Base-by-base conservation (phyloP, 2,329 filamentous ascomycete species). In the Meredithiella fracta region DNA sequence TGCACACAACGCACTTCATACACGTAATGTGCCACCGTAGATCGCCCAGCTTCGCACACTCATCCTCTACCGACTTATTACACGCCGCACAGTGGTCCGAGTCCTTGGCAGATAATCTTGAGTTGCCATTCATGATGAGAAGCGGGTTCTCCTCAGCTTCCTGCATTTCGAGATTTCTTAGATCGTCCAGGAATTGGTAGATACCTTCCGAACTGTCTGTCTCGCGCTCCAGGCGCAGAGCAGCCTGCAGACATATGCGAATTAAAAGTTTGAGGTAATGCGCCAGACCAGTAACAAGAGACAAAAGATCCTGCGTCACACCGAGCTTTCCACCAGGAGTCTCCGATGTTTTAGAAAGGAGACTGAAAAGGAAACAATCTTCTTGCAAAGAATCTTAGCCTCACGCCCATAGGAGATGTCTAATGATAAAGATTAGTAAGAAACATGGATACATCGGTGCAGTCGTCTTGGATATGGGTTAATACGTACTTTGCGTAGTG, bases 371-470 rank as follows among this genome's bases (percentile, higher is more conserved):
- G 91, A 87, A 4, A 98, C 92, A 55, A 98, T 94, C 69, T 98
- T 98, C 70, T 98, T 98, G 74, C 92, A 98, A n/a, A 98, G 79
- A 53, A 98, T 76, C 69, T 98, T 98, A n/a, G 92, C 86, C 72
- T 98, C 92, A 64, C 92, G 82, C 17, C 86, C 85, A 66, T 97
- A 98, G 8, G 89, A 87, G 59, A 98, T 76, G 60, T 86, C 89
- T 86, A 66, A 53, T 20, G 23, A 56, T 42, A 40, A 52, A 29
- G 37, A 52, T 11, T n/a, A n/a, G n/a, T n/a, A n/a, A n/a, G n/a
- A n/a, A n/a, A n/a, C n/a, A n/a, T n/a, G n/a, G n/a, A n/a, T n/a
- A n/a, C n/a, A n/a, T n/a, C n/a, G n/a, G n/a, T n/a, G n/a, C n/a
- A n/a, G n/a, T n/a, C n/a, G n/a, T n/a, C n/a, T n/a, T n/a, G n/a